Evolutionary conservation across 108 stramenopile species (phyloP), one percentile per base, ranked within the genome.

Genomic region (Seminavis robusta): DNA sequence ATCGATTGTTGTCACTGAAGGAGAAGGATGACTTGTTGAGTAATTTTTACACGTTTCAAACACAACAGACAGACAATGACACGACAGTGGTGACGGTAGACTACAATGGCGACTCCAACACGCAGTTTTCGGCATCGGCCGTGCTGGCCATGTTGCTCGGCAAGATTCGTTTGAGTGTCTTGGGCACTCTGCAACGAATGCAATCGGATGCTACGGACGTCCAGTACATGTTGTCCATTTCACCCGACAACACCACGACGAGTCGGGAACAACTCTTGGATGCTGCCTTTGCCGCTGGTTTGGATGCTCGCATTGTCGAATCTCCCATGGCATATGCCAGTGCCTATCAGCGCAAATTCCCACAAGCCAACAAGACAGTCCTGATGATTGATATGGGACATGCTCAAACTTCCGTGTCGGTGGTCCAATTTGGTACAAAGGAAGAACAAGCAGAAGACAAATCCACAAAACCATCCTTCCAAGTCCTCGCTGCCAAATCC

Each of bases 341-440:
- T 1, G 40, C 59, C 16, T 77, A 77, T 45, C 27, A 48, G 28
- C 61, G 62, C 6, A 73, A 69, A 33, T 77, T 77, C 69, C 52
- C 61, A 4, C 57, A 56, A 7, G 42, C 33, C 20, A 34, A 39
- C 15, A 55, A 50, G 42, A 29, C n/a, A 20, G 31, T 55, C 0
- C 33, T 73, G 51, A 58, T 79, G 10, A 62, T 79, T 30, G 78
- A 79, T 39, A 72, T 79, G 73, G 78, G 78, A 13, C 73, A 79
- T 56, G 69, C 61, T 21, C 57, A 70, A 33, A 75, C 66, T 4
- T 32, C 43, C 8, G 61, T 79, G 2, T 60, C 78, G 3, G 43
- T 79, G 1, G 31, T 74, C 23, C 39, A 51, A 39, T 24, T 58
- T 42, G 40, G 36, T n/a, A 34, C n/a, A 8, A 3, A 8, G 0